phyloP scores from a whole-genome alignment of 2,329 filamentous ascomycete genomes.

The Pseudogymnoascus sp. region DNA sequence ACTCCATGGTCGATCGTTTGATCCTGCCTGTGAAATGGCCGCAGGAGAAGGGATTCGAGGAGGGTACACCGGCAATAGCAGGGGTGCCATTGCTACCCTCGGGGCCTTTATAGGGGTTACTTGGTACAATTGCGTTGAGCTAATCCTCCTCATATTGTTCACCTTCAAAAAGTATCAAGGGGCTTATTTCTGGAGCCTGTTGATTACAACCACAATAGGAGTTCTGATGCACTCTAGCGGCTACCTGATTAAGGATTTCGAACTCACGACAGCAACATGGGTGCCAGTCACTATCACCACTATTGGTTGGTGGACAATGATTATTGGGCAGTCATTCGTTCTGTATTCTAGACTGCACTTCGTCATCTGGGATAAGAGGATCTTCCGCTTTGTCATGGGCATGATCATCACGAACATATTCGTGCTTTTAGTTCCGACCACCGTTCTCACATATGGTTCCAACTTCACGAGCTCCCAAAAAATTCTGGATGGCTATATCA shows the following conservation, averaged over 20 bases:
- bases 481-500: slow-evolving; percentile 30
- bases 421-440: slow-evolving; percentile 41
- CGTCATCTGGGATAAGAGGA: slow-evolving; percentile 37
- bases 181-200: slow-evolving; percentile 34
- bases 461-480: not conserved
- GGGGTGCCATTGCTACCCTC: not conserved
- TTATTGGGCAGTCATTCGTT: slow-evolving; percentile 47
- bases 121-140: slow-evolving; percentile 31
- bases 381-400: slow-evolving; percentile 37
- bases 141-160: slow-evolving; percentile 29
- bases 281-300: slow-evolving; percentile 29
- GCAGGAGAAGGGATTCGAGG: not conserved
- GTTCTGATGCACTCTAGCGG: slow-evolving; percentile 34
- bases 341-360: slow-evolving; percentile 48
- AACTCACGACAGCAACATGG: slow-evolving; percentile 33
- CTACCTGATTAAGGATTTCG: slow-evolving; percentile 37
- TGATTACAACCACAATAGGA: slow-evolving; percentile 27
- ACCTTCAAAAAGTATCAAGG: slow-evolving; percentile 30
- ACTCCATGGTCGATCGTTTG: not conserved
- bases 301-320: slow-evolving; percentile 45
- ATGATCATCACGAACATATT: slow-evolving; percentile 45
- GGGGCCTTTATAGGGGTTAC: slow-evolving; percentile 27
- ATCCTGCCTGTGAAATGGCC: not conserved
- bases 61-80: not conserved
- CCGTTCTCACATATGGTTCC: slow-evolving; percentile 39